These are phyloP conservation scores for Nakazawaea wickerhamii DNA, from an alignment of 805 yeast species.

Conservation along the genomic window DNA sequence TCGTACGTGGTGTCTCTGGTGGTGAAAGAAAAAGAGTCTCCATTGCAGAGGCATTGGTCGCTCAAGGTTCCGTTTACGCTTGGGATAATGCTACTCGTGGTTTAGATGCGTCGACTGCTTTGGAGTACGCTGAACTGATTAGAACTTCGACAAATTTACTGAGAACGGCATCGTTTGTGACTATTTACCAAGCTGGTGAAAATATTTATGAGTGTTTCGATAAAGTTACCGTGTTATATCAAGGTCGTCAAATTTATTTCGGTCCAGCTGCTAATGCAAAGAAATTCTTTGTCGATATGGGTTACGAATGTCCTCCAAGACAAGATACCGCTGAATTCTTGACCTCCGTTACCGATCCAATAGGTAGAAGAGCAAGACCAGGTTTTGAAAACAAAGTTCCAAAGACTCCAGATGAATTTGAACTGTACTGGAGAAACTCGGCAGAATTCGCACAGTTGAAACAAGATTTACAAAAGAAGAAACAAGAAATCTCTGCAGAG, in stretches of 20 bases:
- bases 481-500: constrained; percentile 1
- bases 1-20: constrained; percentile 53
- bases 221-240: constrained; percentile 47
- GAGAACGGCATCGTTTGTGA: constrained; percentile 51
- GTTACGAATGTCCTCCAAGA: constrained; percentile 50
- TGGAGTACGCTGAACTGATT: constrained; percentile 50
- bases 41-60: constrained; percentile 43
- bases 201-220: constrained; percentile 50
- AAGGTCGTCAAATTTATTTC: constrained; percentile 51
- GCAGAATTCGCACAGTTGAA: constrained; percentile 27
- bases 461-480: constrained; percentile 27
- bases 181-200: constrained; percentile 57
- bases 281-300: constrained; percentile 46
- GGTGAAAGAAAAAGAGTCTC: constrained; percentile 55
- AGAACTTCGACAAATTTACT: constrained; percentile 43
- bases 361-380: constrained; percentile 23
- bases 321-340: constrained; percentile 57
- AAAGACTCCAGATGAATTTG: constrained; percentile 31
- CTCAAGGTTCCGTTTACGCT: constrained; percentile 39
- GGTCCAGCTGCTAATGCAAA: constrained; percentile 44
- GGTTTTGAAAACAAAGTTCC: constrained; percentile 34
- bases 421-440: constrained; percentile 31
- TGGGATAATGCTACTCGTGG: constrained; percentile 67
- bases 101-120: constrained; percentile 57
- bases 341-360: constrained; percentile 41